These are phyloP conservation scores for Metschnikowia lachancei DNA, from an alignment of 805 yeast species.

Conservation along the genomic window DNA sequence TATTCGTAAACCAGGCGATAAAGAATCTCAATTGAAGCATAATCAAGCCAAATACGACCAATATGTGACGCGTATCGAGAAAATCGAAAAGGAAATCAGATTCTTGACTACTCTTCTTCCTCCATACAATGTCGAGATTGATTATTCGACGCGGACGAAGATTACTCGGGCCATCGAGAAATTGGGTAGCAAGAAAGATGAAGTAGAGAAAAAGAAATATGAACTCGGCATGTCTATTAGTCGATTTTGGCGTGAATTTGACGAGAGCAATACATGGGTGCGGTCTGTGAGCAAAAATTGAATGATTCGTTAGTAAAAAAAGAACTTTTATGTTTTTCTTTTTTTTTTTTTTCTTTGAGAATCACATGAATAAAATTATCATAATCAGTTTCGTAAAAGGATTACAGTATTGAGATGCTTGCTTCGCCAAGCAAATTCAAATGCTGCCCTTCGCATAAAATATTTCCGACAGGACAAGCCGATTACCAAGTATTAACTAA, in stretches of 20 bases:
- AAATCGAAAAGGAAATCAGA: conserved; percentile 40
- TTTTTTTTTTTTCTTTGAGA: too few relatives aligned
- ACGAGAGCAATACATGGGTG: conserved; percentile 44
- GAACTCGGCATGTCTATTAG: conserved; percentile 41
- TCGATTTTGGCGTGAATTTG: conserved; percentile 43
- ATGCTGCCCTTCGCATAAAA: too few relatives aligned
- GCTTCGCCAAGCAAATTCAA: too few relatives aligned
- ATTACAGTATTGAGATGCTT: too few relatives aligned
- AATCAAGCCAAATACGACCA: conserved; percentile 36
- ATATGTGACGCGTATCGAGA: conserved; percentile 30
- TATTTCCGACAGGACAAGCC: too few relatives aligned
- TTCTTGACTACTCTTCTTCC: conserved; percentile 41
- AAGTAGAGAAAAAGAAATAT: conserved; percentile 41
- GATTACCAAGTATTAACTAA: background rate
- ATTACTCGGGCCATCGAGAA: conserved; percentile 41
- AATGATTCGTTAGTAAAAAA: background rate
- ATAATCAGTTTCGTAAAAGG: too few relatives aligned
- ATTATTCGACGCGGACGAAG: conserved; percentile 40
- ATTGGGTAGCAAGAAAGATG: conserved; percentile 39
- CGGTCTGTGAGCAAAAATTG: conserved; percentile 26
- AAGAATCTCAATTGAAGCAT: conserved; percentile 15
- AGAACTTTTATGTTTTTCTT: background rate
- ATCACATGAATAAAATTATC: too few relatives aligned
- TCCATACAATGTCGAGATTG: conserved; percentile 44
- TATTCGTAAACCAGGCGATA: conserved; percentile 13